phyloP scores from a whole-genome alignment of 495 filamentous ascomycete species.

The Chaetomium cochliodes region DNA sequence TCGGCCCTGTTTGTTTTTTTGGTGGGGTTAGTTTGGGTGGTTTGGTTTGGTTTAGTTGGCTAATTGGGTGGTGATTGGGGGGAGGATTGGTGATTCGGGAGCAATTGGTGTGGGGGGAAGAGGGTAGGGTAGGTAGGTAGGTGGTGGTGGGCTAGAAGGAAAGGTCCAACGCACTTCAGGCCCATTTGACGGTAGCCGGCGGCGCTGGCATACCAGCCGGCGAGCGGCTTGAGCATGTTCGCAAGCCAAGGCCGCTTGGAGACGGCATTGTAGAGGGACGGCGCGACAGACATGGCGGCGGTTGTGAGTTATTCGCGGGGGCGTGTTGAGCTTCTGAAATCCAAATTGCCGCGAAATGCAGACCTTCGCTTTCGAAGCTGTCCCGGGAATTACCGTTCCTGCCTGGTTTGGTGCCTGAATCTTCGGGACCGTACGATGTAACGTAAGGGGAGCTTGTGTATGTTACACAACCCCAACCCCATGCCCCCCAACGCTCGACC shows the following conservation, averaged over 20 bases:
- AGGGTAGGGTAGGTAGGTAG: neutral
- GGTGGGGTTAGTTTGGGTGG: no score
- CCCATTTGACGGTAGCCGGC: slow-evolving; percentile 92
- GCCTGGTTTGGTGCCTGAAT: slow-evolving; percentile 20
- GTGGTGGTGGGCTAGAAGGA: neutral
- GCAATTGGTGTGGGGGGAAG: slow-evolving; percentile 4
- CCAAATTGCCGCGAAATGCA: slow-evolving; percentile 33
- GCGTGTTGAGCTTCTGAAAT: slow-evolving; percentile 12
- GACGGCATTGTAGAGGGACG: slow-evolving; percentile 68
- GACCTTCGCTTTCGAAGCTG: slow-evolving; percentile 13
- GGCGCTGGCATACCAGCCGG: slow-evolving; percentile 79
- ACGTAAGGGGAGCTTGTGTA: neutral
- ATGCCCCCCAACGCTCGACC: neutral
- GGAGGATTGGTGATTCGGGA: neutral
- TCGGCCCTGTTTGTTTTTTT: slow-evolving; percentile 68
- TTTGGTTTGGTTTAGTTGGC: neutral
- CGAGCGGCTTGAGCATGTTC: slow-evolving; percentile 71
- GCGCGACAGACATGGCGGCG: slow-evolving; percentile 64
- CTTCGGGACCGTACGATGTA: slow-evolving; percentile 2
- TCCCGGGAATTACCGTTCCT: slow-evolving; percentile 21
- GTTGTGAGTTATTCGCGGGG: slow-evolving; percentile 20
- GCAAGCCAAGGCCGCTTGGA: slow-evolving; percentile 79
- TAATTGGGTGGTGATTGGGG: neutral
- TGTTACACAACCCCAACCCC: slow-evolving; percentile 9
- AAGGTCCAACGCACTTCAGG: slow-evolving; percentile 64